Percentiles rank a stretch among this genome's conserved stretches.
Conservation (phyloP, 257 asterid genomes). For the Solanum pennellii region DNA sequence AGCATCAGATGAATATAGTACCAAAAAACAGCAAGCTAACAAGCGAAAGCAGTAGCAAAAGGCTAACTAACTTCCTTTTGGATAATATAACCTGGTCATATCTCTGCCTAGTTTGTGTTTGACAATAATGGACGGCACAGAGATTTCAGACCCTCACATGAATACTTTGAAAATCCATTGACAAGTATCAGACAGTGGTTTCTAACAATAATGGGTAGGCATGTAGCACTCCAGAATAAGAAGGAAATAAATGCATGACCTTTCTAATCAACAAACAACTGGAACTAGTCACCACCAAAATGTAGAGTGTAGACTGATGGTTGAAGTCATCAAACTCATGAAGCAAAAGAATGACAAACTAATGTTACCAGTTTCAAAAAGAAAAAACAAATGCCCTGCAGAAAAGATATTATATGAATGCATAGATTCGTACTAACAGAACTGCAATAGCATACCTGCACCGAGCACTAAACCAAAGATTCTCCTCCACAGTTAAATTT, state of each 20-base stretch:
- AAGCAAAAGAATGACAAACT: background rate
- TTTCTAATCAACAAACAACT: background rate
- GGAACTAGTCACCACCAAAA: background rate
- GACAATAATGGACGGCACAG: background rate
- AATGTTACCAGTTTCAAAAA: background rate
- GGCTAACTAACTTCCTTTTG: background rate
- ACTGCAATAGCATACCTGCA: slow-evolving; percentile 54
- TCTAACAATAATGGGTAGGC: background rate
- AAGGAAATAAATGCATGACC: background rate
- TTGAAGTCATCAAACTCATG: background rate
- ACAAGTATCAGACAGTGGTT: background rate
- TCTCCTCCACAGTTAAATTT: slow-evolving; percentile 95
- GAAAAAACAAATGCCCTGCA: background rate
- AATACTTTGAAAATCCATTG: background rate
- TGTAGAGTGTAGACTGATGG: background rate
- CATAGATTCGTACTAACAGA: background rate
- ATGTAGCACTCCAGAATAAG: background rate
- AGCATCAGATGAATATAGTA: background rate
- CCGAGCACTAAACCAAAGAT: slow-evolving; percentile 99
- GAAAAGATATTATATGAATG: background rate
- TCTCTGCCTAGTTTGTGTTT: background rate
- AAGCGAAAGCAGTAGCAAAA: background rate
- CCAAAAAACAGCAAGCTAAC: background rate
- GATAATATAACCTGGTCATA: background rate
- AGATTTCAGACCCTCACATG: background rate